These are phyloP conservation scores for Sordariomycetes sp. DNA, from an alignment of 2,329 filamentous ascomycete genomes.

Conservation along the genomic window DNA sequence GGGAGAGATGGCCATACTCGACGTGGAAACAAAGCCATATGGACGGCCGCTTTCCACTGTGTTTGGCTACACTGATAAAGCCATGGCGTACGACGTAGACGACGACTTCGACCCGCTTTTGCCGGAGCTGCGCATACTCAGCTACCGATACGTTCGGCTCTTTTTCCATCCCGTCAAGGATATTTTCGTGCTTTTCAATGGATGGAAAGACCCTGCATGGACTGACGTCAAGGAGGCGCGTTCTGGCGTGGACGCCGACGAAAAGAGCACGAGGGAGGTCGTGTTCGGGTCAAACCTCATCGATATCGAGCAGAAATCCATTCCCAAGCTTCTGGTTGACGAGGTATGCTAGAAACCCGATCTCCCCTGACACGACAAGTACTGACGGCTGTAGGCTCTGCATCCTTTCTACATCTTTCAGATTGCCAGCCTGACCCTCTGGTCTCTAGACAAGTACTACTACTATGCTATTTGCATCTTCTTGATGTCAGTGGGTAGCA, in stretches of 20 bases:
- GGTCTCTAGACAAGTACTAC: slow-evolving; percentile 94
- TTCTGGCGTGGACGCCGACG: slow-evolving; percentile 75
- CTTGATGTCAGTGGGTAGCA: slow-evolving; percentile 85
- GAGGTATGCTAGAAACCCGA: slow-evolving; percentile 45
- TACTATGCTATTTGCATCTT: slow-evolving; percentile 97
- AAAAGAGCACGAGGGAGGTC: slow-evolving; percentile 69
- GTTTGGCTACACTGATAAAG: slow-evolving; percentile 58
- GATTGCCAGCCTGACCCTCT: slow-evolving; percentile 83
- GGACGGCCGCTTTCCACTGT: slow-evolving; percentile 47
- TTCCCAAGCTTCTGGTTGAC: slow-evolving; percentile 73
- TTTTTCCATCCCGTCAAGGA: slow-evolving; percentile 84
- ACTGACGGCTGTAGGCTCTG: slow-evolving; percentile 51
- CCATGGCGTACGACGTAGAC: slow-evolving; percentile 39
- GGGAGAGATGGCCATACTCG: slow-evolving; percentile 77
- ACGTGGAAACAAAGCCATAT: slow-evolving; percentile 45
- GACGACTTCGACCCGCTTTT: slow-evolving; percentile 68
- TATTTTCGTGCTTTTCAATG: slow-evolving; percentile 75
- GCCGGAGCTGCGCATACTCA: slow-evolving; percentile 62
- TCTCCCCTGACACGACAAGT: not conserved
- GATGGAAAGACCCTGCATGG: slow-evolving; percentile 94
- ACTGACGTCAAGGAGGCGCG: slow-evolving; percentile 65
- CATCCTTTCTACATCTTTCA: slow-evolving; percentile 99
- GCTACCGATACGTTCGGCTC: slow-evolving; percentile 91
- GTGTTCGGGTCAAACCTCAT: slow-evolving; percentile 89
- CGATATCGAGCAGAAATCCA: slow-evolving; percentile 83